phyloP scores from a whole-genome alignment of 495 filamentous ascomycete species.

The Rostrohypoxylon terebratum region DNA sequence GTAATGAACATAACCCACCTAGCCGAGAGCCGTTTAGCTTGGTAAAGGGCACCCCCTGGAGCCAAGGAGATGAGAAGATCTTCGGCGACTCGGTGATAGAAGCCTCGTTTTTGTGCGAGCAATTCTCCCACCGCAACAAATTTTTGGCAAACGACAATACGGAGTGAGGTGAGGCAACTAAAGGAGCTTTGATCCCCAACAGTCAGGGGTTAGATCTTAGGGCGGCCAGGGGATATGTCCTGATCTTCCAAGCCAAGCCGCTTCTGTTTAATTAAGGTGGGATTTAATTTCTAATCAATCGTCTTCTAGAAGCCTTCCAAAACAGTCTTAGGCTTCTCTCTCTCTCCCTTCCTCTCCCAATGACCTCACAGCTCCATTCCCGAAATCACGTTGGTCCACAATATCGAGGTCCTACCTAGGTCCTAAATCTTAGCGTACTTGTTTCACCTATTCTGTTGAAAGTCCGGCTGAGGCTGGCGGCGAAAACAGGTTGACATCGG shows the following conservation, averaged over 20 bases:
- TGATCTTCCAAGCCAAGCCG: slow-evolving; percentile 34
- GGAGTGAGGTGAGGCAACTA: slow-evolving; percentile 6
- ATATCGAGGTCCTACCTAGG: slow-evolving; percentile 28
- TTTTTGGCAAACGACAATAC: slow-evolving; percentile 23
- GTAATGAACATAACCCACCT: slow-evolving; percentile 17
- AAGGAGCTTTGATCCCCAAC: slow-evolving; percentile 8
- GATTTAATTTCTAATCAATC: slow-evolving; percentile 38
- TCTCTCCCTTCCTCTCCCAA: slow-evolving; percentile 16
- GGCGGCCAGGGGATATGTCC: slow-evolving; percentile 32
- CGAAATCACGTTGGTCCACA: slow-evolving; percentile 29
- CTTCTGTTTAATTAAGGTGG: slow-evolving; percentile 41
- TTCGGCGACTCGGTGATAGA: slow-evolving; percentile 19
- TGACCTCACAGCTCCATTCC: slow-evolving; percentile 30
- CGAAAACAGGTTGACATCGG: slow-evolving; percentile 9
- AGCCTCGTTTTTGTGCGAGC: slow-evolving; percentile 39
- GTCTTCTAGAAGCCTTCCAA: slow-evolving; percentile 45
- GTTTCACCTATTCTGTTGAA: slow-evolving; percentile 35
- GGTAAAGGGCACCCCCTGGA: slow-evolving; percentile 18
- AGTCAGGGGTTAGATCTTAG: slow-evolving; percentile 15
- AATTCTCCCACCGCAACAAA: slow-evolving; percentile 35
- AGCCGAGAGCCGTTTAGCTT: slow-evolving; percentile 17
- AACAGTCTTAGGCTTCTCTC: slow-evolving; percentile 28
- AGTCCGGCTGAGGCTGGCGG: slow-evolving; percentile 3
- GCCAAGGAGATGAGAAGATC: slow-evolving; percentile 11
- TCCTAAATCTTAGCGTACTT: slow-evolving; percentile 31